phyloP scores from a whole-genome alignment of 2,329 filamentous ascomycete genomes.

The Colletotrichum lindemuthianum region DNA sequence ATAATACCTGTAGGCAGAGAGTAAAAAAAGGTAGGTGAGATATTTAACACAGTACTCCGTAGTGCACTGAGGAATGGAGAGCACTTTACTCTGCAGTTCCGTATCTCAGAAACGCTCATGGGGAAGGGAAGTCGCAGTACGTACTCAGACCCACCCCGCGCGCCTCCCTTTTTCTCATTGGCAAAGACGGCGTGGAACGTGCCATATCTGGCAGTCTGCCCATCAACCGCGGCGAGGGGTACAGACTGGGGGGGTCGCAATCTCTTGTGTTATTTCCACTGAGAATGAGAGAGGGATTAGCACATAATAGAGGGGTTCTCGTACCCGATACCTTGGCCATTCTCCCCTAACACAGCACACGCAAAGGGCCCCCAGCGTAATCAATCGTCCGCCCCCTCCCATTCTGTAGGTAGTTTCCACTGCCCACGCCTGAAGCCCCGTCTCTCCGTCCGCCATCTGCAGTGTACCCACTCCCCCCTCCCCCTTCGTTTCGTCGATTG shows the following conservation, averaged over 20 bases:
- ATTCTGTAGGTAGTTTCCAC: conserved; percentile 3
- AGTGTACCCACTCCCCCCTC: conserved; percentile 23
- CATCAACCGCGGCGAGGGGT: neutral
- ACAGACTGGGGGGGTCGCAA: conserved; percentile 20
- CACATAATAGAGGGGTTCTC: neutral
- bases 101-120: too few relatives aligned
- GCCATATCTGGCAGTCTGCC: conserved; percentile 25
- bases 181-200: neutral
- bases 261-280: conserved; percentile 29
- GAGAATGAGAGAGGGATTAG: neutral
- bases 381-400: conserved; percentile 6
- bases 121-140: too few relatives aligned
- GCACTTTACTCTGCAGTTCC: too few relatives aligned
- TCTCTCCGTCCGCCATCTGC: conserved; percentile 8
- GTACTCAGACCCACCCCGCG: conserved; percentile 7
- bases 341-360: conserved; percentile 5
- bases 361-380: conserved; percentile 1
- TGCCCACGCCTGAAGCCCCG: conserved; percentile 1
- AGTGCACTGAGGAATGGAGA: too few relatives aligned
- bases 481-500: conserved; percentile 9
- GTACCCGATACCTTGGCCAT: conserved; percentile 4
- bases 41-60: too few relatives aligned
- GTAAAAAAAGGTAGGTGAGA: too few relatives aligned
- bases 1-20: too few relatives aligned
- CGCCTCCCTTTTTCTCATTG: conserved; percentile 21